Base-by-base conservation (phyloP, 768 basidiomycete genomes). In the Termitomyces eurrhizus region DNA sequence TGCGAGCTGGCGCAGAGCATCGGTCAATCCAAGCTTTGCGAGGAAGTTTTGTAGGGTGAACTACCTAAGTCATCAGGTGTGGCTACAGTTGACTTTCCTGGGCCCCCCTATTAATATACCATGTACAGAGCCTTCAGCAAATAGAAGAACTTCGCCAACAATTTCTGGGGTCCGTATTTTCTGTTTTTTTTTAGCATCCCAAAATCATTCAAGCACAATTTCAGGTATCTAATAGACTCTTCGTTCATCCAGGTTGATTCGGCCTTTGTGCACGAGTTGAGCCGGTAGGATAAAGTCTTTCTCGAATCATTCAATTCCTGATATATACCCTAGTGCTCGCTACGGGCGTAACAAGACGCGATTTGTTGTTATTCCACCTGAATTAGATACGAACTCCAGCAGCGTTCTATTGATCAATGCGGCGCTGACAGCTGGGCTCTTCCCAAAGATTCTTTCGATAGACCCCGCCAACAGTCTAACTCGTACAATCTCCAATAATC, bases 141-240 rank as follows among this genome's bases (percentile, higher is more conserved):
- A 96, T 99, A 35, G 96, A 98, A 72, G 96, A 98, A 69, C 81
- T 98, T 39, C 86, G 95, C 33, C 93, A 95, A 68, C 96, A 99
- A 70, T 85, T 93, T 63, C 76, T 93, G 57, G 86, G 88, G 80
- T 91, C 33, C 46, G 42, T 39, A 55, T n/a, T 5, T 21, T 24
- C 21, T n/a, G 14, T 35, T 21, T 12, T 35, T 13, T 1, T 35
- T 39, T 18, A 1, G 29, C 26, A 29, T 11, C 49, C 64, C 52
- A 44, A 65, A 56, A 52, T 36, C 18, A 52, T 52, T 46, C 52
- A 64, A 18, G 46, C 52, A 11, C 33, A 33, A 44, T 14, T 54
- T 45, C 52, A 92, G 91, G 21, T 95, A 96, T 73, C 75, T 98
- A 49, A 83, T 96, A 13, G 96, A 98, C 70, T 92, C 94, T 5